These are phyloP conservation scores for Chloropicon primus DNA, from an alignment of 139 green algal genomes.

Conservation along the genomic window DNA sequence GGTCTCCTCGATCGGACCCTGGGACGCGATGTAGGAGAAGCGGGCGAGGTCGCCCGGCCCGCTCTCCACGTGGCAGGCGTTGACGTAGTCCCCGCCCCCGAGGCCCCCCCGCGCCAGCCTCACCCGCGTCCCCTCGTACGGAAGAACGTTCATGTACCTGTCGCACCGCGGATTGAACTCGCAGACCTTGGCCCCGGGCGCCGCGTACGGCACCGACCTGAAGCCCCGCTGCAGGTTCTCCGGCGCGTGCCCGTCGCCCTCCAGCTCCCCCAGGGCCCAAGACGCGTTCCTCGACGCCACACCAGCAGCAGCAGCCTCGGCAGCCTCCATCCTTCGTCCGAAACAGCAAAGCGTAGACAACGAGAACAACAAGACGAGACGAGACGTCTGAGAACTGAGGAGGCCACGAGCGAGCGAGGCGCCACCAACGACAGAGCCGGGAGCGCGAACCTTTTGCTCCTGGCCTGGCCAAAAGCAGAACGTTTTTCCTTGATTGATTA, in stretches of 20 bases:
- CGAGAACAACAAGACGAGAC: too few species aligned
- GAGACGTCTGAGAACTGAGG: too few species aligned
- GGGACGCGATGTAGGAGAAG: conserved; percentile 21
- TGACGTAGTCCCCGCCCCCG: not conserved
- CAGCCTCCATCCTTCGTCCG: too few species aligned
- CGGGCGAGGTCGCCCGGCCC: not conserved
- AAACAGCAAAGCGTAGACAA: too few species aligned
- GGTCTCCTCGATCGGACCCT: conserved; percentile 42
- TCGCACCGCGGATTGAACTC: not conserved
- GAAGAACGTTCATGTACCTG: not conserved
- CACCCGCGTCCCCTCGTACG: not conserved
- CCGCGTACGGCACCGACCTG: not conserved
- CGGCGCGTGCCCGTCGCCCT: too few species aligned
- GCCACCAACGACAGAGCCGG: too few species aligned
- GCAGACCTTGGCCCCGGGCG: not conserved
- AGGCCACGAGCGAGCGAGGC: too few species aligned
- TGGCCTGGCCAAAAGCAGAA: too few species aligned
- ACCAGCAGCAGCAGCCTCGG: not conserved
- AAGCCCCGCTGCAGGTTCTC: not conserved
- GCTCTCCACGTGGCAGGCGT: not conserved
- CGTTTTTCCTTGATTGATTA: too few species aligned
- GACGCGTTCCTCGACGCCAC: not conserved
- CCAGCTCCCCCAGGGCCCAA: not conserved
- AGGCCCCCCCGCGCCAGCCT: not conserved
- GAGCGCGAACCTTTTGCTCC: too few species aligned